Evolutionary conservation across 192 early-diverging fungal genomes (phyloP), one percentile per base, ranked within the genome.

Genomic region (Podila minutissima): DNA sequence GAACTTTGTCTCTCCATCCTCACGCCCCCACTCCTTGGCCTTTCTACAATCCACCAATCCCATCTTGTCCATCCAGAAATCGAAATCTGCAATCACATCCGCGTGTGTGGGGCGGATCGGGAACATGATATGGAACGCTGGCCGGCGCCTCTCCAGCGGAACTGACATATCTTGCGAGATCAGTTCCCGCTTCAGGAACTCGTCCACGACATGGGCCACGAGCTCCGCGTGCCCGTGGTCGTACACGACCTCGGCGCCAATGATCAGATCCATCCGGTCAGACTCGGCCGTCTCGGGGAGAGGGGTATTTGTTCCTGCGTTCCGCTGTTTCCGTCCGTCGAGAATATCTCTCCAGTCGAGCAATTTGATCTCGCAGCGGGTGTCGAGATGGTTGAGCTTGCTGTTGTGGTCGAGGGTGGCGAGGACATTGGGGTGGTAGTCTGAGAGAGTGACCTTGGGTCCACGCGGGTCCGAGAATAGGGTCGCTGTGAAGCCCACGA

Each of bases 391-490:
- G 37, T 81, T 81, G 12, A 86, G 59, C 51, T 37, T 15, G 10
- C 86, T 67, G 61, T 86, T 88, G 35, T 74, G 58, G n/a, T 75
- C 64, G 10, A 88, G 72, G 33, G 84, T 88, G 6, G 69, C 38
- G 28, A 88, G 61, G 19, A 88, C 87, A 57, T 83, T 86, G 0
- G 87, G 87, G 37, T 88, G 87, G 49, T 88, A 88, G 29, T 88
- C 87, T 0, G 87, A 85, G 15, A 88, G 67, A 53, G 71, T 69
- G 1, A 86, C 84, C 60, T 72, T 70, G 9, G 77, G 77, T 12
- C 77, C 77, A 0, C 15, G 29, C 6, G 77, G 71, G 48, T 68
- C 62, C 5, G 85, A 83, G 51, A 82, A 84, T 10, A 88, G 58
- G 3, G 84, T 60, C 11, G 84, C 85, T 28, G 86, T 68, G 46